Base-by-base conservation (phyloP, 768 basidiomycete genomes). In the Suillus luteus region DNA sequence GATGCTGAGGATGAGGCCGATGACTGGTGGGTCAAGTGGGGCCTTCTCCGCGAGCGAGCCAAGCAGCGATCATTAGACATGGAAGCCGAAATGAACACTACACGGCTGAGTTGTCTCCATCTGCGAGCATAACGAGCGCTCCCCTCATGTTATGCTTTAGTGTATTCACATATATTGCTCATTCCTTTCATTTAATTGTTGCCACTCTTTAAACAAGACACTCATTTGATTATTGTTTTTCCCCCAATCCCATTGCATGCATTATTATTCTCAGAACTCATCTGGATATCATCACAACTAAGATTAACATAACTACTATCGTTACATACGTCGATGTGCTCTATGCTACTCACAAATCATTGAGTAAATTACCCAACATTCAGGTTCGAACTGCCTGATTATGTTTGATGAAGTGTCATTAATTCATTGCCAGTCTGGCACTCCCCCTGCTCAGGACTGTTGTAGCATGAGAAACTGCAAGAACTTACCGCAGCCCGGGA, bases 11-110 rank as follows among this genome's bases (percentile, higher is more conserved):
- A 88, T 54, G 77, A 80, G 57, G 87, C 84, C 27, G 86, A 86
- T 43, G 85, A 87, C 68, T 88, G 86, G 85, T 89, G 86, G 86
- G 78, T 82, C 12, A 83, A 82, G 43, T 86, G 84, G 84, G 85
- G 85, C 9, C 63, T 78, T 19, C 75, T 84, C 63, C 75, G 76
- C 52, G 76, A 83, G 68, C 67, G 77, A 33, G 77, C 78, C 63
- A 70, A 68, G 57, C 66, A 66, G 49, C 70, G 73, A 14, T 64
- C 57, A 12, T 65, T 31, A 59, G 67, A 68, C 52, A 31, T 68
- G 63, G 68, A 70, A 3, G 66, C 65, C 48, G 60, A 59, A 59
- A 66, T 72, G 66, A 62, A 57, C 8, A 35, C 2, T 33, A 24
- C 64, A 15, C 61, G 51, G 12, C 63, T 64, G 46, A 41, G 44